Evolutionary conservation across 208 protist species (phyloP).

Genomic region (Leishmania amazonensis): DNA sequence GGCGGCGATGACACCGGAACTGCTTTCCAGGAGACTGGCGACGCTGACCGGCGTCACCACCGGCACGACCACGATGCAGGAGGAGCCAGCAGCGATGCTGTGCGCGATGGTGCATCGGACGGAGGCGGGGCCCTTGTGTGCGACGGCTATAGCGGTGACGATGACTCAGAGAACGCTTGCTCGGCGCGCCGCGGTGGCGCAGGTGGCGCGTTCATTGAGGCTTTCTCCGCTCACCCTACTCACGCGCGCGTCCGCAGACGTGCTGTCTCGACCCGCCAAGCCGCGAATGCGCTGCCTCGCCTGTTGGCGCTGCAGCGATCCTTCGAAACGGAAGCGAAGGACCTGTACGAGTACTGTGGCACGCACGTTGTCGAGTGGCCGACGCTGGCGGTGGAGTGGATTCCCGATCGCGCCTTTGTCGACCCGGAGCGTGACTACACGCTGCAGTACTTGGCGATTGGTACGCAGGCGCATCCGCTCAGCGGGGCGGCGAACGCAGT

Average conservation of each 20-base stretch:
- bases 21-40: not conserved
- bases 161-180: not conserved
- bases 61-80: not conserved
- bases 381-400: slow-evolving; percentile 62
- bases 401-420: slow-evolving; percentile 42
- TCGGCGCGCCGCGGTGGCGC: not conserved
- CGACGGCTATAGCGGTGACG: not conserved
- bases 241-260: slow-evolving; percentile 1
- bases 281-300: slow-evolving; percentile 30
- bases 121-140: not conserved
- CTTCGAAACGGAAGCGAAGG: slow-evolving; percentile 37
- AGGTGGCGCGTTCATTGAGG: not conserved
- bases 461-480: slow-evolving; percentile 41
- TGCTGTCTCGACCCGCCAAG: slow-evolving; percentile 3
- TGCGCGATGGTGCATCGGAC: not conserved
- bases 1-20: not conserved
- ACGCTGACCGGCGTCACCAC: not conserved
- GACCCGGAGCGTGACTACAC: slow-evolving; percentile 62
- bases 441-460: slow-evolving; percentile 57
- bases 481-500: slow-evolving; percentile 38
- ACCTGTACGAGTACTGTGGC: slow-evolving; percentile 55
- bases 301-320: slow-evolving; percentile 48
- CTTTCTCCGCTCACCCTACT: not conserved
- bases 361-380: slow-evolving; percentile 64
- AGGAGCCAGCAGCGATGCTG: not conserved